phyloP scores from a whole-genome alignment of 73 alveolate species.

The Uronychia setigera region DNA sequence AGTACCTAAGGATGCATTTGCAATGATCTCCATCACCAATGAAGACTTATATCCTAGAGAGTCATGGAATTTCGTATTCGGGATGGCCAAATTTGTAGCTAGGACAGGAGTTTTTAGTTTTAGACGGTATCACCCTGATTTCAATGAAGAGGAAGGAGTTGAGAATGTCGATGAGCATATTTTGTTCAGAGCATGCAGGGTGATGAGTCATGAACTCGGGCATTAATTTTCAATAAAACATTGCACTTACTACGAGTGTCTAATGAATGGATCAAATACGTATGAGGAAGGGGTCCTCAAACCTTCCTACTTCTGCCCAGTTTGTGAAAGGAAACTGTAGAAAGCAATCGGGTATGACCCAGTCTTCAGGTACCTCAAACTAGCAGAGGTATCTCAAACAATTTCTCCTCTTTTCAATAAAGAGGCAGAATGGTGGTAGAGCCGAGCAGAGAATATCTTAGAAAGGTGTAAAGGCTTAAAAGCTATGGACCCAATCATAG shows the following conservation, averaged over 20 bases:
- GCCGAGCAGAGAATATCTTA: neutral
- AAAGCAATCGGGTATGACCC: conserved; percentile 44
- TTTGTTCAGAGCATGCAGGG: conserved; percentile 77
- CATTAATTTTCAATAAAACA: conserved; percentile 76
- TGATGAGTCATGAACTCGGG: conserved; percentile 82
- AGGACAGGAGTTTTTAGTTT: conserved; percentile 68
- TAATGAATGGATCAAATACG: conserved; percentile 83
- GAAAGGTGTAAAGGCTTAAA: no score
- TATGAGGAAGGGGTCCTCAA: conserved; percentile 82
- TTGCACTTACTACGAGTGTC: conserved; percentile 78
- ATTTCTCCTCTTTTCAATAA: neutral
- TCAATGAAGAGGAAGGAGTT: conserved; percentile 9
- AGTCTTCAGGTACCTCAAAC: conserved; percentile 3
- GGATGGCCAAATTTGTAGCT: conserved; percentile 58
- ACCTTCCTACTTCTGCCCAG: conserved; percentile 85
- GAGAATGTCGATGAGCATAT: conserved; percentile 9
- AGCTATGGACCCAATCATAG: no score
- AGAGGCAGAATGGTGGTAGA: neutral
- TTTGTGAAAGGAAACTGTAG: conserved; percentile 73
- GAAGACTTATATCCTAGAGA: conserved; percentile 72
- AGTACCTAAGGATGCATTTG: conserved; percentile 59
- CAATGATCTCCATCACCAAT: conserved; percentile 55
- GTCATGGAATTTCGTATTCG: conserved; percentile 67
- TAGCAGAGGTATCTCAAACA: neutral
- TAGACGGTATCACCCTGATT: conserved; percentile 60